Evolutionary conservation across 2,329 filamentous ascomycete genomes (phyloP), one percentile per base, ranked within the genome.

Genomic region (Fusarium devonianum): DNA sequence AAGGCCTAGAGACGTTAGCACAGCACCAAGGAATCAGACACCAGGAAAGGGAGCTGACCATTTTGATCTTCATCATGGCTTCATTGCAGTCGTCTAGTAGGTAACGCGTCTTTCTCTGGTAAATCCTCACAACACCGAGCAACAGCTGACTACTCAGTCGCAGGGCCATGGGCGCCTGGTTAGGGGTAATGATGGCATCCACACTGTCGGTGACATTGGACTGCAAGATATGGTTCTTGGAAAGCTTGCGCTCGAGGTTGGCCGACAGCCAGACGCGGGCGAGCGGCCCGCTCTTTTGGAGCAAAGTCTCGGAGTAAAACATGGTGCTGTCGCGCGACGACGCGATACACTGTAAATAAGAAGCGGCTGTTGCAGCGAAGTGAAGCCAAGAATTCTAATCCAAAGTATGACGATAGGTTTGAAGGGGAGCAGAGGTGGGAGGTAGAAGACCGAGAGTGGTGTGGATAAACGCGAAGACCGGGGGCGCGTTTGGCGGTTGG

Each of bases 221-320:
- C 70, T 96, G 91, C 58, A 99, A 73, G 62, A 97, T 94, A 68
- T 97, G 92, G 58, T 91, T 92, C 77, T 99, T 99, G 64, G 92
- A 96, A 53, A 99, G 86, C 78, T 97, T 99, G 80, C 93, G 92
- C 83, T 97, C 94, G 60, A 97, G 82, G 75, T 97, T 99, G 78
- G 94, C 92, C 22, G 94, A 96, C 55, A 97, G 84, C 94, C 94
- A 99, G 77, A 97, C 92, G 70, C 92, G 90, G 75, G 94, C 94
- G 80, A 99, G 77, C 68, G 94, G 93, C 79, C 94, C 94, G 66
- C 91, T 96, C 86, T 96, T 96, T 72, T 92, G 92, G 66, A 99
- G 84, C 51, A 99, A 84, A 45, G 91, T 92, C 79, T 96, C 92
- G 43, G 94, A 96, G 74, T 97, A 97, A 77, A 99, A 99, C 94